phyloP scores from a whole-genome alignment of 192 early-diverging fungal species.

The Geranomyces michiganensis region DNA sequence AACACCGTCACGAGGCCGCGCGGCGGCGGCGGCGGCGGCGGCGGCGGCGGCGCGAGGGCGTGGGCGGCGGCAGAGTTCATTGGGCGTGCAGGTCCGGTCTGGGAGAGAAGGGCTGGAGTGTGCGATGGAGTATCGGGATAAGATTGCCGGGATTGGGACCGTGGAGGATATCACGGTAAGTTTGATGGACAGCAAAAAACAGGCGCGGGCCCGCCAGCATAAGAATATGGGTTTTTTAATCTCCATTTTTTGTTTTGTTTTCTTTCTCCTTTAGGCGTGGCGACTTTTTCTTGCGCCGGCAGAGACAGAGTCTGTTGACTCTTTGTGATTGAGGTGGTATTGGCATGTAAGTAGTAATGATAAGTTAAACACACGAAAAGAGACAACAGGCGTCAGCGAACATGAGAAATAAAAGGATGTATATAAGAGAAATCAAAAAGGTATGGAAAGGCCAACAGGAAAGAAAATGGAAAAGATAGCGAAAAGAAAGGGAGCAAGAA shows the following conservation, averaged over 20 bases:
- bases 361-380: no score
- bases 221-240: background rate
- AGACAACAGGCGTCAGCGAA: no score
- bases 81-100: slow-evolving; percentile 7
- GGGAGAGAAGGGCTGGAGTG: slow-evolving; percentile 29
- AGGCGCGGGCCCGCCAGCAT: no score
- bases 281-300: background rate
- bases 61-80: slow-evolving; percentile 13
- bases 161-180: slow-evolving; percentile 16
- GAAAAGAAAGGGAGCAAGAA: no score
- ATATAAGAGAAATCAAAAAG: no score
- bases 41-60: slow-evolving; percentile 7
- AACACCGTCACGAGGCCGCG: no score
- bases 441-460: no score
- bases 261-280: background rate
- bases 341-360: no score
- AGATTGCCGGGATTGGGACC: slow-evolving; percentile 22
- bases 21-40: background rate
- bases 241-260: background rate
- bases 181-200: no score
- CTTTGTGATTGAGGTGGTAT: no score
- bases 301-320: slow-evolving; percentile 6
- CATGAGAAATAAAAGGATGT: no score
- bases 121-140: slow-evolving; percentile 30
- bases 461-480: no score